phyloP scores from a whole-genome alignment of 176 grass and related monocot species.

The Eleusine coracana region DNA sequence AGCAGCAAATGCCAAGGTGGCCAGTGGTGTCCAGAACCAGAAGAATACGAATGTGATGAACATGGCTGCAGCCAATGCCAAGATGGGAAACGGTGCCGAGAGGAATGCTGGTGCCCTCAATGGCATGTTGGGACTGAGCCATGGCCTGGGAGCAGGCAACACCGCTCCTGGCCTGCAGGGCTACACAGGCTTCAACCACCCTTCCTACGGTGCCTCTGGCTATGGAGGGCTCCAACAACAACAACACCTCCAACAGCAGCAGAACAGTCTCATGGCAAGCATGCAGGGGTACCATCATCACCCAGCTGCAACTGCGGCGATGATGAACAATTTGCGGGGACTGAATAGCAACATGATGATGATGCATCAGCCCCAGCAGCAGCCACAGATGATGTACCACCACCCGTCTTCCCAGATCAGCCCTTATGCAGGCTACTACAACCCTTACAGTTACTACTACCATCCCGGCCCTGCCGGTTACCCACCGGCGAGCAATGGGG shows the following conservation, averaged over 20 bases:
- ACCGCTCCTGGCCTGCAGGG: conserved; percentile 48
- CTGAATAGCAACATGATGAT: conserved; percentile 70
- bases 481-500: conserved; percentile 57
- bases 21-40: conserved; percentile 39
- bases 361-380: conserved; percentile 84
- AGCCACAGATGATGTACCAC: conserved; percentile 97
- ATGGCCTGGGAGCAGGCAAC: conserved; percentile 37
- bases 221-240: conserved; percentile 61
- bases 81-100: conserved; percentile 45
- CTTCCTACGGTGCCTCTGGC: conserved; percentile 37
- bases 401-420: conserved; percentile 85
- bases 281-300: conserved; percentile 76
- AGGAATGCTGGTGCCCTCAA: conserved; percentile 49
- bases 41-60: conserved; percentile 44
- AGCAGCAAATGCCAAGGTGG: conserved; percentile 59
- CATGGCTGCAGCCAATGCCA: conserved; percentile 45
- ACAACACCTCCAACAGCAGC: conserved; percentile 65
- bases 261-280: conserved; percentile 65
- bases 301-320: conserved; percentile 49
- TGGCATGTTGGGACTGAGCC: conserved; percentile 67
- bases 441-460: conserved; percentile 66
- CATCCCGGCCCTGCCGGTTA: conserved; percentile 54
- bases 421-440: conserved; percentile 95
- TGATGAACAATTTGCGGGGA: conserved; percentile 69
- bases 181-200: conserved; percentile 56